Evolutionary conservation across 495 filamentous ascomycete genomes (phyloP), one percentile per base, ranked within the genome.

Genomic region (Chaetomium cochliodes): DNA sequence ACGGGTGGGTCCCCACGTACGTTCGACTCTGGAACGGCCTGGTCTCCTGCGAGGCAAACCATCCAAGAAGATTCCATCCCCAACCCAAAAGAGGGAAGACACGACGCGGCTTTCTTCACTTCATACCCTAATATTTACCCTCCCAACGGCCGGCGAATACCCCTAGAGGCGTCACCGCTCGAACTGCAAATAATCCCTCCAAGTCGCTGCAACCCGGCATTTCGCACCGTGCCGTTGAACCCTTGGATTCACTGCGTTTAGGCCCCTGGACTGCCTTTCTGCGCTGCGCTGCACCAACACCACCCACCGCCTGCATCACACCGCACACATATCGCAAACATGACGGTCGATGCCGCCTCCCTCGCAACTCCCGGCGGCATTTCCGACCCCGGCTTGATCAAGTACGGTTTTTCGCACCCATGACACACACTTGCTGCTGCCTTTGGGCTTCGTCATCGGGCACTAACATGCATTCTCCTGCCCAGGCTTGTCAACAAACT

Each of bases 401-500:
- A 83, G 83, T 85, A 74, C 62, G 69, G 22, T 56, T 51, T 41
- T 44, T 47, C 16, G 44, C 44, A 42, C 20, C 42, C 58, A 26
- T 12, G 22, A 8, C 44, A n/a, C 44, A n/a, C 37, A n/a, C 46
- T 50, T n/a, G 33, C 26, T 37, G 41, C 42, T n/a, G 33, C 54
- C 44, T 50, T 57, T 41, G 37, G 52, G 58, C 22, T 25, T 44
- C 26, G 25, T n/a, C 65, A 54, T 69, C 62, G 65, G 68, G 68
- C 61, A 70, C 74, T 71, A 55, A 67, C 70, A 65, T 62, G 59
- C 62, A 63, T 56, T 64, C 65, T 56, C 65, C 63, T 62, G 63
- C 67, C 57, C 76, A 97, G 94, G 70, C 88, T 98, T 67, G 94
- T 99, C 71, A 99, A 99, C 83, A 97, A 96, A 81, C 87, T 99